A percentile compares a stretch with the other conserved stretches of the same genome.
Evolutionary conservation across 768 basidiomycete genomes (phyloP).

Genomic region (Hemileccinum rubropunctum): DNA sequence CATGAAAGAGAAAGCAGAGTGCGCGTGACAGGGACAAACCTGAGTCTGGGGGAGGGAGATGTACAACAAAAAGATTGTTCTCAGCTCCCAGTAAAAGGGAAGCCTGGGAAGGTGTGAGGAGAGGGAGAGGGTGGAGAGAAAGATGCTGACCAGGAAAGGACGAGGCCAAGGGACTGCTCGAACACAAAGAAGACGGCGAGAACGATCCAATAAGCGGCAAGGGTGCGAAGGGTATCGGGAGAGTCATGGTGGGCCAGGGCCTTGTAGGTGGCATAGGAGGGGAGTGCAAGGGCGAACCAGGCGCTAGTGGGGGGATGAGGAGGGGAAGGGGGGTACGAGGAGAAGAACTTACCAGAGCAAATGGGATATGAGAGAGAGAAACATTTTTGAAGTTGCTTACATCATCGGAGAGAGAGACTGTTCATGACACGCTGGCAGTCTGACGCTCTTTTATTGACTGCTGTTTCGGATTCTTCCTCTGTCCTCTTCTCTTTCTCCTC

Average conservation of each 20-base stretch:
- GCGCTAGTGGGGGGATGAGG: constrained; percentile 39
- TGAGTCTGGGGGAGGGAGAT: constrained; percentile 67
- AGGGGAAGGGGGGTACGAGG: neutral
- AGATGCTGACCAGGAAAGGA: constrained; percentile 58
- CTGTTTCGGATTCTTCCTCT: constrained; percentile 12
- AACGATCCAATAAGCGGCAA: constrained; percentile 64
- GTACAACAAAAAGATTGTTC: constrained; percentile 67
- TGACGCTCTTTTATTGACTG: constrained; percentile 15
- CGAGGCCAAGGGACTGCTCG: constrained; percentile 61
- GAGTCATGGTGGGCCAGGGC: constrained; percentile 46
- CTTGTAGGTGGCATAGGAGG: constrained; percentile 66
- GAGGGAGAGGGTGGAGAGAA: neutral
- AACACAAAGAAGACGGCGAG: constrained; percentile 58
- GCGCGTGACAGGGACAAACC: constrained; percentile 35
- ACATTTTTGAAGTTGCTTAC: constrained; percentile 39
- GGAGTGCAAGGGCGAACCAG: constrained; percentile 69
- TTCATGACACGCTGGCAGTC: neutral
- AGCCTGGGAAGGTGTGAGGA: constrained; percentile 44
- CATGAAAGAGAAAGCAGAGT: constrained; percentile 5
- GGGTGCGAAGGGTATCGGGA: constrained; percentile 52
- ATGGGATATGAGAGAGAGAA: constrained; percentile 49
- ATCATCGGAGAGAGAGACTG: neutral
- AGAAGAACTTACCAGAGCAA: constrained; percentile 40
- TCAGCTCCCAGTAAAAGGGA: constrained; percentile 74
- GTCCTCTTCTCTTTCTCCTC: constrained; percentile 1